phyloP scores from a whole-genome alignment of 192 early-diverging fungal species.

The Lunasporangiospora selenospora region DNA sequence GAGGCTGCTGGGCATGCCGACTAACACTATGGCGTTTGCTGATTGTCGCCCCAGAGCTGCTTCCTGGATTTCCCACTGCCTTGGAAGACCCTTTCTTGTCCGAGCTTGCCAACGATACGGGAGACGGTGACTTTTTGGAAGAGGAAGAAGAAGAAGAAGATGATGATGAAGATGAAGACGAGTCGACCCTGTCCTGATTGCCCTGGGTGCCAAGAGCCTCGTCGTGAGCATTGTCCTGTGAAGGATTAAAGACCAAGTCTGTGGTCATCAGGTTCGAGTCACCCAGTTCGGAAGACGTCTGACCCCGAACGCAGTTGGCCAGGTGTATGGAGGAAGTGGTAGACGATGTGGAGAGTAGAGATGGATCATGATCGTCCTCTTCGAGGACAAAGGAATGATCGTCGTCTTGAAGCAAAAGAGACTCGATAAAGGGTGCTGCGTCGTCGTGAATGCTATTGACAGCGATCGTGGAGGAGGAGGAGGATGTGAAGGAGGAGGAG shows the following conservation, averaged over 20 bases:
- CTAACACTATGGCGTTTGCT: conserved; percentile 41
- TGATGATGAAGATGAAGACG: background rate
- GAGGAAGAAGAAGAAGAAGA: too few relatives aligned
- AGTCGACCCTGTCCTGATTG: background rate
- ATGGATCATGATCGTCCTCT: too few relatives aligned
- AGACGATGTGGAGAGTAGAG: too few relatives aligned
- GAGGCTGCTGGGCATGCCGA: conserved; percentile 36
- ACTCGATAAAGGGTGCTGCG: background rate
- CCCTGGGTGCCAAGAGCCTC: background rate
- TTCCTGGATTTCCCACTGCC: too few relatives aligned
- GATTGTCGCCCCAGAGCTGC: background rate
- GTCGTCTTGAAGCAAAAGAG: background rate
- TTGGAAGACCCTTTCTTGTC: conserved; percentile 5
- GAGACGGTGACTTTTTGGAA: too few relatives aligned
- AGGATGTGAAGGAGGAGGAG: background rate
- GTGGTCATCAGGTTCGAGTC: background rate
- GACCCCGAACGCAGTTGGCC: too few relatives aligned
- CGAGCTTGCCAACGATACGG: background rate
- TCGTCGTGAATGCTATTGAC: background rate
- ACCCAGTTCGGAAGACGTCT: too few relatives aligned
- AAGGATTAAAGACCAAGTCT: background rate
- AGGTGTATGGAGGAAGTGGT: too few relatives aligned
- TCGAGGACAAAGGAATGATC: too few relatives aligned
- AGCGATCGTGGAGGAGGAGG: background rate
- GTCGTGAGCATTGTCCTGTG: background rate